Conservation (phyloP, 1,139 yeast species). For the Lodderomyces parapsilosis region DNA sequence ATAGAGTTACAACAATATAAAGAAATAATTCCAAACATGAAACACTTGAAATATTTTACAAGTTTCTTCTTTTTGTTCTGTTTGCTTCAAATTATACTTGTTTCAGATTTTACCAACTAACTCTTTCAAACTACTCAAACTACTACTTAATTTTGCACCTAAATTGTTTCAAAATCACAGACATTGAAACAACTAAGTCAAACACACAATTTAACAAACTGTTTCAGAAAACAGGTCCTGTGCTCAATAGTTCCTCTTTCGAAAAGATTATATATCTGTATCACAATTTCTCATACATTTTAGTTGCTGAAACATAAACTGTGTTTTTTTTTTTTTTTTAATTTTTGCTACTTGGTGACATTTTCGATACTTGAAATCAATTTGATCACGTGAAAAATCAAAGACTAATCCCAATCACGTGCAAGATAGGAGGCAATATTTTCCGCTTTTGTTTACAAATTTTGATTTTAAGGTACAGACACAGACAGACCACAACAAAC, state of each 20-base stretch:
- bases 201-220: not conserved
- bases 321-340: too few species aligned
- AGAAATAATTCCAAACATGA: not conserved
- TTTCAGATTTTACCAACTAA: not conserved
- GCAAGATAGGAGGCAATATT: too few species aligned
- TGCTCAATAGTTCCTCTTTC: not conserved
- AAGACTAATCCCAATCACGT: too few species aligned
- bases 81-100: not conserved
- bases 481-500: not conserved
- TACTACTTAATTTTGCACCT: too few species aligned
- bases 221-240: too few species aligned
- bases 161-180: not conserved
- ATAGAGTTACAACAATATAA: too few species aligned
- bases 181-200: not conserved
- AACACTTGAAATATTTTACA: not conserved
- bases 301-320: not conserved
- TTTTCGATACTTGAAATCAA: too few species aligned
- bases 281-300: not conserved
- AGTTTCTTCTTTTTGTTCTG: not conserved
- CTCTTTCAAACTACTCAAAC: too few species aligned
- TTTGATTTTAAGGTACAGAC: constrained; percentile 1
- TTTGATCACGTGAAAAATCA: not conserved
- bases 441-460: not conserved
- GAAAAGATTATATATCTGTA: not conserved
- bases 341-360: too few species aligned